phyloP scores from a whole-genome alignment of 225 moss, liverwort and hornwort species.

The Asterella californica region DNA sequence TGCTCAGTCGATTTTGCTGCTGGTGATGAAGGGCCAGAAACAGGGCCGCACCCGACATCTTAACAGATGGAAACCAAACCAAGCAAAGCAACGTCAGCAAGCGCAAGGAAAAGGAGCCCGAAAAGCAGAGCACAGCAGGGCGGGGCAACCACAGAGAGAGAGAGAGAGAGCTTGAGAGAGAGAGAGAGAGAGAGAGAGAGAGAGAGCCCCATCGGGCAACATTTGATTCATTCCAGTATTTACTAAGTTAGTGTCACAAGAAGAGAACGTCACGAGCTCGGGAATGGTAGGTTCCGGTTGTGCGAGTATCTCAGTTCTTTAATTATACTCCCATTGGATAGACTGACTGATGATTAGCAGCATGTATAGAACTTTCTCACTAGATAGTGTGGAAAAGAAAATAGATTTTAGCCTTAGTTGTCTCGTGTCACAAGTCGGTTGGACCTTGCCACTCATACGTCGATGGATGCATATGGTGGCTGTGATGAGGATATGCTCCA shows the following conservation, averaged over 20 bases:
- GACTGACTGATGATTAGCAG: constrained; percentile 2
- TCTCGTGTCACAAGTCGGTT: background rate
- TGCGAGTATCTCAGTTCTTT: constrained; percentile 2
- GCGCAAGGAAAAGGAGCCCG: background rate
- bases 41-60: background rate
- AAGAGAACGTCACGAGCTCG: background rate
- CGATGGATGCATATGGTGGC: background rate
- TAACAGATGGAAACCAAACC: background rate
- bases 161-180: background rate
- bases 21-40: background rate
- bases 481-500: background rate
- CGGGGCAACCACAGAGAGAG: background rate
- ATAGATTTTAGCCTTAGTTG: background rate
- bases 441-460: background rate
- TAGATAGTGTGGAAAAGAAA: background rate
- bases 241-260: background rate
- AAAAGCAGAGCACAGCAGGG: background rate
- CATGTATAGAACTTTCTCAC: constrained; percentile 7
- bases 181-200: constrained; percentile 7
- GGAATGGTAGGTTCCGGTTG: background rate
- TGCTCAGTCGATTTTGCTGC: background rate
- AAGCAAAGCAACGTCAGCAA: too few species aligned
- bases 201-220: background rate
- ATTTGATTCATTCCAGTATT: constrained; percentile 3
- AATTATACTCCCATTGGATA: background rate